Base-by-base conservation (phyloP, 257 asterid genomes). In the Penstemon newberryi region DNA sequence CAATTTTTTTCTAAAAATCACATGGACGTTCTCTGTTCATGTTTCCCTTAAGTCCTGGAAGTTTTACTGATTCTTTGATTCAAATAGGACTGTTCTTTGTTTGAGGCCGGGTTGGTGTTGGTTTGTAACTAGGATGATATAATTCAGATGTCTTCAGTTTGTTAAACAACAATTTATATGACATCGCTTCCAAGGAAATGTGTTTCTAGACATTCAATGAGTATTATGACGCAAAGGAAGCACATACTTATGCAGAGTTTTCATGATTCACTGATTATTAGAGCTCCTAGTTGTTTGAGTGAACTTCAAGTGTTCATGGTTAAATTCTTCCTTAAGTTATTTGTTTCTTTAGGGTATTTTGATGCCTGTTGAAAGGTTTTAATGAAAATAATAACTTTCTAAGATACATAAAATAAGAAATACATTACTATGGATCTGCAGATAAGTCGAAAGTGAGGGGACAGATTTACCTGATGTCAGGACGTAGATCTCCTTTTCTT, bases 11-110 rank as follows among this genome's bases (percentile, higher is more conserved):
- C 66, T 52, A 62, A 36, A 51, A 50, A 4, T 25, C 9, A 10
- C 62, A 33, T 46, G 50, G 43, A 36, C 46, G 37, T 51, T 13
- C 56, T 52, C 37, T 62, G 13, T 37, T 55, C 42, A 19, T 36
- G 58, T 62, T 66, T 74, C 57, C 73, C 40, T 25, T 11, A 18
- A 42, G 18, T 65, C 57, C 63, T 53, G 25, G 11, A 47, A 55
- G 5, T 56, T 50, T 25, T 52, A 39, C 44, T 53, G 37, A 62
- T 47, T 63, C 63, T 57, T 56, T 52, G 56, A 8, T 36, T 15
- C 56, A 6, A 49, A 9, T 12, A 49, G 15, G 18, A 10, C 54
- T 49, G 15, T 12, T 49, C 15, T 49, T 6, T 3, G 4, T 49
- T 10, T 49, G 53, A 60, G 53, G 63, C 13, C 59, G 55, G 50